Base-by-base conservation (phyloP, 2,329 filamentous ascomycete genomes). In the Emmonsiellopsis sp. region DNA sequence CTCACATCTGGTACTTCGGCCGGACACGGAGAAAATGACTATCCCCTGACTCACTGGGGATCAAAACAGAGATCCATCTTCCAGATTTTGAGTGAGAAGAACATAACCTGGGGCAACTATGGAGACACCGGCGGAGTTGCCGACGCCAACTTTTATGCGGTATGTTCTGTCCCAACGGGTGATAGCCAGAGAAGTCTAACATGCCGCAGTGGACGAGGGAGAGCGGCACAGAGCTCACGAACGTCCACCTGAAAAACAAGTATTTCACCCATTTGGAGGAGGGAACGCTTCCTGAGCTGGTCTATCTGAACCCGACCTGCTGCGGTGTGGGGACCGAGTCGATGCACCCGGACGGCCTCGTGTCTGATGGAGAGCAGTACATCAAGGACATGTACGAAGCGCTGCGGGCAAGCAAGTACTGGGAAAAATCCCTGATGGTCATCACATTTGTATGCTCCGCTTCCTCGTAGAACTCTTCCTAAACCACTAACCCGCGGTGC, bases 301-400 rank as follows among this genome's bases (percentile, higher is more conserved):
- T 64, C 36, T 71, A 68, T 56, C 55, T 71, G 39, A 67, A 71
- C 60, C 69, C 69, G 3, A 68, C 67, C 46, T 72, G 69, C 68
- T 72, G 69, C 51, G 68, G 66, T 31, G 57, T 61, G 5, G 67
- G 65, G 52, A 71, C 63, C 37, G 63, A 60, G 56, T 65, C 63
- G 33, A 64, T 70, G 67, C 67, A 71, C 65, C 49, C 65, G 31
- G 58, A 56, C 17, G 66, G 67, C 27, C 63, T 66, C 53, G 60
- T 69, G 52, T 68, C 65, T 17, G 65, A 63, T 53, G 67, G 67
- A 36, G 64, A 70, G 56, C 61, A 62, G 42, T 62, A 31, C 14
- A 58, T 70, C 46, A 69, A 70, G 61, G 60, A 68, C 49, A 57
- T 70, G 55, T 70, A 70, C 54, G 67, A 70, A 21, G 60, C 67